phyloP scores from a whole-genome alignment of 2,329 filamentous ascomycete genomes.

The Ceratocystis smalleyi region DNA sequence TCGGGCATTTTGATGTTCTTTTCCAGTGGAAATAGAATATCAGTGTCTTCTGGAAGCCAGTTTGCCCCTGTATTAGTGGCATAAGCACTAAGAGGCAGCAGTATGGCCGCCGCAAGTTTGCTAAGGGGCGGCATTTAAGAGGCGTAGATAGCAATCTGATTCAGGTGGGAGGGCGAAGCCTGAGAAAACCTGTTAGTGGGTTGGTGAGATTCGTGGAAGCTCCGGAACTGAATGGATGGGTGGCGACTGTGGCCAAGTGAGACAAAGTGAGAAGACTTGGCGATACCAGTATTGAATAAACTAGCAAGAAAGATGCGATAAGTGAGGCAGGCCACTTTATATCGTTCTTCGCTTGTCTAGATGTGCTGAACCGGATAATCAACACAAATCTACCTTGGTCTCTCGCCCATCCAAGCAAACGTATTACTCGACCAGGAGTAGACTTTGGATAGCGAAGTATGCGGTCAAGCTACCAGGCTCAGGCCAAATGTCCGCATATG shows the following conservation, averaged over 20 bases:
- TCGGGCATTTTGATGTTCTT: constrained; percentile 25
- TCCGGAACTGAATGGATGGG: neutral
- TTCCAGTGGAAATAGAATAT: constrained; percentile 24
- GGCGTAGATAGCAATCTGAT: neutral
- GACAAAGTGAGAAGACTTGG: neutral
- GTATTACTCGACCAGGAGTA: no score
- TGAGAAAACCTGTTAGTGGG: no score
- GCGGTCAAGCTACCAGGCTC: no score
- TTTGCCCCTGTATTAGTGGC: neutral
- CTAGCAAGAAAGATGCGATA: neutral
- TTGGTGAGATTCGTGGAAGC: neutral
- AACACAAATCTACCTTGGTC: neutral
- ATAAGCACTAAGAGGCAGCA: neutral
- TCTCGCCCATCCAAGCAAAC: no score
- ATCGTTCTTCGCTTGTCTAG: neutral
- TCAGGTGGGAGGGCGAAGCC: no score
- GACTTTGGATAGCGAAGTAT: no score
- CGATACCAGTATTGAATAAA: neutral
- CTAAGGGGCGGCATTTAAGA: neutral
- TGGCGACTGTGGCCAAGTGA: no score
- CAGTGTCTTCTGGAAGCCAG: constrained; percentile 3
- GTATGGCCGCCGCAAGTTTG: neutral
- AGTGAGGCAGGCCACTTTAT: neutral
- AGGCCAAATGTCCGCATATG: no score
- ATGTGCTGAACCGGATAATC: no score